phyloP scores from a whole-genome alignment of 352 stramenopile genomes.

The Globisporangium sylvaticum region DNA sequence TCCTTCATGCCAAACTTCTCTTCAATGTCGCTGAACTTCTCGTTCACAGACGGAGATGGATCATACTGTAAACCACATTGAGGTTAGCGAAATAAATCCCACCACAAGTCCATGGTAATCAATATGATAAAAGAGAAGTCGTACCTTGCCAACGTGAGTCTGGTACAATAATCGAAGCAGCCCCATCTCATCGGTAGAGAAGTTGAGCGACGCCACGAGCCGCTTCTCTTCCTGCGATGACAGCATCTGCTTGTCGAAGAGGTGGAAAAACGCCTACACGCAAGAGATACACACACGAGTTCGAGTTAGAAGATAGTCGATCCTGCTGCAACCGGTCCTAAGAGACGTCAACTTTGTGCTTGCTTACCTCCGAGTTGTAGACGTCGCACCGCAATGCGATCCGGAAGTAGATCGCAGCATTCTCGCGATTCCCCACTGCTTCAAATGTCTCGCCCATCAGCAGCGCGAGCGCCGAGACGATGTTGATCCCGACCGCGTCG shows the following conservation, averaged over 20 bases:
- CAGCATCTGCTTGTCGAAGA: slow-evolving; percentile 87
- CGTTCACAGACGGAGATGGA: slow-evolving; percentile 33
- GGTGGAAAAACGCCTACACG: slow-evolving; percentile 68
- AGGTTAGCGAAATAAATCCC: not conserved
- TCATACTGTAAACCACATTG: slow-evolving; percentile 48
- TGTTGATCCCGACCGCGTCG: slow-evolving; percentile 45
- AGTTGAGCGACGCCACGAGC: slow-evolving; percentile 69
- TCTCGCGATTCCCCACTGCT: slow-evolving; percentile 78
- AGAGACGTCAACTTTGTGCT: not conserved
- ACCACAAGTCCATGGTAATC: not conserved
- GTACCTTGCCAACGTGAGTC: slow-evolving; percentile 63
- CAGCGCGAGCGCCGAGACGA: slow-evolving; percentile 74
- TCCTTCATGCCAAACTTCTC: slow-evolving; percentile 42
- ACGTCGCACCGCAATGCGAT: slow-evolving; percentile 80
- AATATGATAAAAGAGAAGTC: not conserved
- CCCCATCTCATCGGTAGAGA: slow-evolving; percentile 51
- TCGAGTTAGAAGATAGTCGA: not conserved
- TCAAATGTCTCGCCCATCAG: slow-evolving; percentile 85
- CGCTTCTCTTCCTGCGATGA: slow-evolving; percentile 58
- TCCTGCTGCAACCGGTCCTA: not conserved
- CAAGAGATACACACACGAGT: not conserved
- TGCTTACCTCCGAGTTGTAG: slow-evolving; percentile 52
- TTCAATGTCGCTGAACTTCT: slow-evolving; percentile 66
- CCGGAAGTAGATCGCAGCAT: slow-evolving; percentile 69
- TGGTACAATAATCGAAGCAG: slow-evolving; percentile 63